phyloP scores from a whole-genome alignment of 192 early-diverging fungal species.

The Linnemannia hyalina region DNA sequence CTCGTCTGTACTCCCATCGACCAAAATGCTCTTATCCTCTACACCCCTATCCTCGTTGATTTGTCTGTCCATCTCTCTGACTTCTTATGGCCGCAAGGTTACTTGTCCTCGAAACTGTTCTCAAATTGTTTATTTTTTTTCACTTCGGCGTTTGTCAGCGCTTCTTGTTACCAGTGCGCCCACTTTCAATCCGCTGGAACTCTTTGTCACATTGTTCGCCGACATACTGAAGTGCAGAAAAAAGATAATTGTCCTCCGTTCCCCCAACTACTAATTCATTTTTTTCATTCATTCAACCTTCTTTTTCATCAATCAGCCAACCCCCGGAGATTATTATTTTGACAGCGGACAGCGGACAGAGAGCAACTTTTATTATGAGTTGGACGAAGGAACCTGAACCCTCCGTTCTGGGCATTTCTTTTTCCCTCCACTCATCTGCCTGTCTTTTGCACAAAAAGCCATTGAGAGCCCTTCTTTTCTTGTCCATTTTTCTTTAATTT shows the following conservation, averaged over 20 bases:
- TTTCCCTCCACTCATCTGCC: not conserved
- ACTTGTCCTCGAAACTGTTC: too few species aligned
- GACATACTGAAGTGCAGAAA: not conserved
- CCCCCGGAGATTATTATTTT: not conserved
- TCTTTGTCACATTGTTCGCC: not conserved
- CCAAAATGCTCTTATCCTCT: not conserved
- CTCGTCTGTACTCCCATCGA: not conserved
- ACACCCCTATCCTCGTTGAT: not conserved
- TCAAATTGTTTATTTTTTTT: not conserved
- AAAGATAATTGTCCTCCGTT: not conserved
- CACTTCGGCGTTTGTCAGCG: not conserved
- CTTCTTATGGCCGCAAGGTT: not conserved
- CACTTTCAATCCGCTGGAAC: not conserved
- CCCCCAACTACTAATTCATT: not conserved
- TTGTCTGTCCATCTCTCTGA: not conserved
- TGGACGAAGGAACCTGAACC: too few species aligned
- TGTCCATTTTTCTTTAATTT: not conserved
- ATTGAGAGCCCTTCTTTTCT: constrained; percentile 1
- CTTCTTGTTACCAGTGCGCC: not conserved
- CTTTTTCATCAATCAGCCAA: not conserved
- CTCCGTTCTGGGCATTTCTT: not conserved
- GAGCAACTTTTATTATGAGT: not conserved
- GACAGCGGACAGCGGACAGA: not conserved
- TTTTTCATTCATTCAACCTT: not conserved
- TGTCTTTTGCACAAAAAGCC: not conserved